A percentile compares a stretch with the other conserved stretches of the same genome.
phyloP scores from a whole-genome alignment of 2,329 filamentous ascomycete species.

The Aspergillus ustus region DNA sequence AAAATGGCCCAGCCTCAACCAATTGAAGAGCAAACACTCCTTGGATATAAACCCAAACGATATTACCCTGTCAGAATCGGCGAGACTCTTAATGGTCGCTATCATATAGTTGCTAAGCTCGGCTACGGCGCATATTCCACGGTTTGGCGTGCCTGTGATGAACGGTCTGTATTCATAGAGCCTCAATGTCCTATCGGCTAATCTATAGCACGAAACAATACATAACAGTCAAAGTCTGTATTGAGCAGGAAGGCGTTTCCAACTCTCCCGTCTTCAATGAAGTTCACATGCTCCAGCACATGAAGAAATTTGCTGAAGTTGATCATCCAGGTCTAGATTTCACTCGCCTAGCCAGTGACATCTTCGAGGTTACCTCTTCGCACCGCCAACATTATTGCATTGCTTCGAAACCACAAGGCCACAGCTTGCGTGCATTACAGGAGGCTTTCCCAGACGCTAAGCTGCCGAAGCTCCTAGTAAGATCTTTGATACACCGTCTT shows the following conservation, averaged over 20 bases:
- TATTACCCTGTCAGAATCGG: conserved; percentile 32
- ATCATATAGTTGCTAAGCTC: conserved; percentile 30
- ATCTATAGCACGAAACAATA: conserved; percentile 21
- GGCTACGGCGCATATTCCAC: conserved; percentile 33
- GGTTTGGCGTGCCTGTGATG: conserved; percentile 31
- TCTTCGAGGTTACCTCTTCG: conserved; percentile 19
- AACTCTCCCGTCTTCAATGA: conserved; percentile 27
- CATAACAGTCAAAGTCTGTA: conserved; percentile 26
- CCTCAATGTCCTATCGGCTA: background rate
- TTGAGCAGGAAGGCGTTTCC: conserved; percentile 19
- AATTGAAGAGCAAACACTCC: conserved; percentile 14
- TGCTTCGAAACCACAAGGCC: conserved; percentile 28
- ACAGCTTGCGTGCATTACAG: conserved; percentile 29
- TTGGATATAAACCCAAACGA: conserved; percentile 24
- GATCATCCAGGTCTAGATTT: conserved; percentile 26
- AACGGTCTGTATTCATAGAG: background rate
- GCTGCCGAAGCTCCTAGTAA: conserved; percentile 23
- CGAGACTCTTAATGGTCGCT: conserved; percentile 25
- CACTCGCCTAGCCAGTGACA: conserved; percentile 26
- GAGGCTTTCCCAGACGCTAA: conserved; percentile 25
- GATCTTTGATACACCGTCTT: conserved; percentile 5
- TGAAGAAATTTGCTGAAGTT: conserved; percentile 21
- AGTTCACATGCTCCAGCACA: conserved; percentile 25
- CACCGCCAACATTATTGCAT: conserved; percentile 31
- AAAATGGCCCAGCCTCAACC: background rate